These are phyloP conservation scores for Ricinus communis DNA, from an alignment of 345 rosid genomes.

Conservation along the genomic window DNA sequence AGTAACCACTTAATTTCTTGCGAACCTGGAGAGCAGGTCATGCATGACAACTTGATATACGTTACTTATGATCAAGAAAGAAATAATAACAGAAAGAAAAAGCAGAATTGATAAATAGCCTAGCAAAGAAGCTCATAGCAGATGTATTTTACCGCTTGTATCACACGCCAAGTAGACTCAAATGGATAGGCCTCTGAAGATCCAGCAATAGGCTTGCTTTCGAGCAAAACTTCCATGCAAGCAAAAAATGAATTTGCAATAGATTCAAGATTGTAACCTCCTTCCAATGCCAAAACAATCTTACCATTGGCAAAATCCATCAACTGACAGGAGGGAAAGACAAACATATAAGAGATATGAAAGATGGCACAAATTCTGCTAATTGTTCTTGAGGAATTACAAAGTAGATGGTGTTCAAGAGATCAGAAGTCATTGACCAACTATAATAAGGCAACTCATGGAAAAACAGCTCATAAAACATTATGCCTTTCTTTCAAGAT, in stretches of 20 bases:
- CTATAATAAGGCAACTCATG: neutral
- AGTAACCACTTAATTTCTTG: conserved; percentile 49
- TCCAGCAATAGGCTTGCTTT: conserved; percentile 44
- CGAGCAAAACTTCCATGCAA: conserved; percentile 81
- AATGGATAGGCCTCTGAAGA: conserved; percentile 75
- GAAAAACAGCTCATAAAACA: neutral
- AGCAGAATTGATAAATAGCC: neutral
- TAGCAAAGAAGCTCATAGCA: neutral
- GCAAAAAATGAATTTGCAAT: conserved; percentile 85
- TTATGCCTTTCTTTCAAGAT: neutral
- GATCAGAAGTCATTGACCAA: neutral
- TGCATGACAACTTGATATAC: neutral
- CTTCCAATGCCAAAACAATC: conserved; percentile 84
- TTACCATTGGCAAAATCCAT: conserved; percentile 84
- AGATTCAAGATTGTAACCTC: conserved; percentile 88
- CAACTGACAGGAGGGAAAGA: conserved; percentile 42
- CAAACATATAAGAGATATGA: neutral
- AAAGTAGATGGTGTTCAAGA: neutral
- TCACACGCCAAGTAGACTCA: conserved; percentile 87
- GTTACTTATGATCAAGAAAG: neutral
- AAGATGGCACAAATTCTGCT: neutral
- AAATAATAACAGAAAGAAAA: conserved; percentile 4
- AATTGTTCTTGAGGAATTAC: neutral
- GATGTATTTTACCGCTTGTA: conserved; percentile 52
- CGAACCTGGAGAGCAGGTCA: conserved; percentile 60